Evolutionary conservation across 2,329 filamentous ascomycete species (phyloP).

Genomic region (Periconia sp.): DNA sequence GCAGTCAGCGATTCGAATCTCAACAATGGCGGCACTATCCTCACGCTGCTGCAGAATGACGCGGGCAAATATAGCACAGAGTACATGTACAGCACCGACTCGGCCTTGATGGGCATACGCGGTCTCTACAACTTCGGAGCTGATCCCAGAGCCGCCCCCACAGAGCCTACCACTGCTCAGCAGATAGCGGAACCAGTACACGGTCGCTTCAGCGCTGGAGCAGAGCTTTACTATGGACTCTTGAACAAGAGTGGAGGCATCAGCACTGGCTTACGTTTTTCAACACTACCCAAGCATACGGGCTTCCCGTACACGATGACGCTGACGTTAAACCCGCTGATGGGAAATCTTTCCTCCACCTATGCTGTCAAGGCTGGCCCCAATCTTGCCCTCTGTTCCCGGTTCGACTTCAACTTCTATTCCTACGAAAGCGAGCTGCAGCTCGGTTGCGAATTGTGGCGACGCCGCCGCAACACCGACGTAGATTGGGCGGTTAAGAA

Average conservation of each 20-base stretch:
- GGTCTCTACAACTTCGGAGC: constrained; percentile 94
- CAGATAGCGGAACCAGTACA: constrained; percentile 64
- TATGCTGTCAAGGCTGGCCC: constrained; percentile 89
- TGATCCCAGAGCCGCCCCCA: constrained; percentile 58
- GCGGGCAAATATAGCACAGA: constrained; percentile 87
- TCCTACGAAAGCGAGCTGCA: constrained; percentile 96
- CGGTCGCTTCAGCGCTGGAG: constrained; percentile 88
- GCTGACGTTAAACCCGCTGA: constrained; percentile 88
- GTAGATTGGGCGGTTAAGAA: constrained; percentile 53
- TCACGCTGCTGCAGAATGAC: constrained; percentile 80
- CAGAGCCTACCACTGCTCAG: constrained; percentile 26
- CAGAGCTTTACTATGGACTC: constrained; percentile 93
- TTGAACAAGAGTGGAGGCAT: constrained; percentile 93
- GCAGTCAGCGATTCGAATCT: constrained; percentile 75
- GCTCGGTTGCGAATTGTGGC: constrained; percentile 92
- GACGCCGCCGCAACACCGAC: constrained; percentile 57
- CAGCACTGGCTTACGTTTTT: constrained; percentile 86
- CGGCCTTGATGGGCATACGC: constrained; percentile 82
- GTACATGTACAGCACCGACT: constrained; percentile 90
- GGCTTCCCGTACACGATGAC: constrained; percentile 95
- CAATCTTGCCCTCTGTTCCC: constrained; percentile 83
- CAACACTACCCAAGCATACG: constrained; percentile 78
- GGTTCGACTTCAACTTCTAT: constrained; percentile 97
- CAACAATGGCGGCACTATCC: constrained; percentile 75
- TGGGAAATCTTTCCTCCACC: constrained; percentile 89